Evolutionary conservation across 1,139 yeast species (phyloP).

Genomic region (Geotrichum candidum): DNA sequence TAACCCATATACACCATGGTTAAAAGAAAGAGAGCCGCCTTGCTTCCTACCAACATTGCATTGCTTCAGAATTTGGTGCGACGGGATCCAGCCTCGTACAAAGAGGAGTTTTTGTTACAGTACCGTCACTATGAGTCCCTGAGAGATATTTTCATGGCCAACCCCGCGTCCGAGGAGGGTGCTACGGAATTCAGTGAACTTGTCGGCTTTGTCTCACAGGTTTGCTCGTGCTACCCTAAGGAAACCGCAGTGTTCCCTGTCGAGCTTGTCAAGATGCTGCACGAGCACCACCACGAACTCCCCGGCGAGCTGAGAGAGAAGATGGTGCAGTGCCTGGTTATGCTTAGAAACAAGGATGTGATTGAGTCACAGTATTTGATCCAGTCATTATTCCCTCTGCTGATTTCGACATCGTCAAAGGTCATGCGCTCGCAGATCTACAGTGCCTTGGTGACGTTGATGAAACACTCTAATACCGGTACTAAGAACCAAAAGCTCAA

Average conservation of each 20-base stretch:
- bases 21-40: constrained; percentile 83
- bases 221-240: constrained; percentile 80
- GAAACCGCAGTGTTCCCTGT: constrained; percentile 81
- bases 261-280: constrained; percentile 63
- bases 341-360: constrained; percentile 84
- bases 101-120: constrained; percentile 89
- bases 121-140: constrained; percentile 87
- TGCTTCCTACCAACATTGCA: constrained; percentile 86
- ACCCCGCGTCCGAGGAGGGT: constrained; percentile 48
- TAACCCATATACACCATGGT: constrained; percentile 49
- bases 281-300: constrained; percentile 71
- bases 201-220: constrained; percentile 87
- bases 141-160: constrained; percentile 73
- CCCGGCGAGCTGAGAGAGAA: constrained; percentile 86
- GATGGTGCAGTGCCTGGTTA: constrained; percentile 79
- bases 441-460: constrained; percentile 63
- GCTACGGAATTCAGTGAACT: constrained; percentile 74
- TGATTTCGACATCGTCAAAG: constrained; percentile 68
- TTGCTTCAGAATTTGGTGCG: constrained; percentile 85
- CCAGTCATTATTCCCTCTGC: constrained; percentile 80
- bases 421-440: constrained; percentile 78
- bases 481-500: constrained; percentile 82
- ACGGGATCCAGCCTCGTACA: constrained; percentile 86
- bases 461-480: constrained; percentile 79
- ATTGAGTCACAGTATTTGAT: constrained; percentile 74